phyloP scores from a whole-genome alignment of 2,329 filamentous ascomycete genomes.

The Plectosphaerella cucumerina region DNA sequence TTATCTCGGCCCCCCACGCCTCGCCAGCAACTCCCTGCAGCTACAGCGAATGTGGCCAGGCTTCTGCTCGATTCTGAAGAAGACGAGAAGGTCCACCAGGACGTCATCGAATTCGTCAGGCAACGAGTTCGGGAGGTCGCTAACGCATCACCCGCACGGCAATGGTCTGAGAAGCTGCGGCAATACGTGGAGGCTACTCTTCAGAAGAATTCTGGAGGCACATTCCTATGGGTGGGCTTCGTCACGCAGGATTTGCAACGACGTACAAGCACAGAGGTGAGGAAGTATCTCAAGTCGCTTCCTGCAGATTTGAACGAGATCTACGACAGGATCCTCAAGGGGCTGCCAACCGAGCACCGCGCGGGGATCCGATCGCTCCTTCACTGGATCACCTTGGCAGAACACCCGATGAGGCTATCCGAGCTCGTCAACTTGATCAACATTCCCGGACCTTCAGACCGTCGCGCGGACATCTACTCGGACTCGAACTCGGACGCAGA shows the following conservation, averaged over 20 bases:
- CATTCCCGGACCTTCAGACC: too few species aligned
- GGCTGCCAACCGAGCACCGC: neutral
- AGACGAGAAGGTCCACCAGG: constrained; percentile 9
- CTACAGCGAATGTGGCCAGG: neutral
- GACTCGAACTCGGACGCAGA: too few species aligned
- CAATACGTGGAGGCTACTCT: neutral
- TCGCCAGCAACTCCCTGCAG: too few species aligned
- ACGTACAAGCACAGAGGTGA: neutral
- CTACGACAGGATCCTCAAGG: neutral
- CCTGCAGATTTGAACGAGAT: too few species aligned
- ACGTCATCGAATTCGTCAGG: constrained; percentile 19
- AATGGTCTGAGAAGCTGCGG: neutral
- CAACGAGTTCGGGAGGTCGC: constrained; percentile 8
- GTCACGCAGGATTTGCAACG: neutral
- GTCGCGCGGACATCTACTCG: too few species aligned
- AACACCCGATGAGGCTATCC: neutral
- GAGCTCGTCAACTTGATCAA: too few species aligned
- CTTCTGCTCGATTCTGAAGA: constrained; percentile 5
- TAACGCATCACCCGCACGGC: neutral
- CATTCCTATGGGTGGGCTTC: constrained; percentile 2
- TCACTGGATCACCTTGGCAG: neutral
- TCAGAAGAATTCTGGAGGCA: neutral
- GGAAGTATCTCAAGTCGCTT: too few species aligned
- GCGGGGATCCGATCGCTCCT: neutral
- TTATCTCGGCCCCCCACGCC: neutral